Evolutionary conservation across 2,329 filamentous ascomycete genomes (phyloP).

Genomic region (Trichoderma atroviride): DNA sequence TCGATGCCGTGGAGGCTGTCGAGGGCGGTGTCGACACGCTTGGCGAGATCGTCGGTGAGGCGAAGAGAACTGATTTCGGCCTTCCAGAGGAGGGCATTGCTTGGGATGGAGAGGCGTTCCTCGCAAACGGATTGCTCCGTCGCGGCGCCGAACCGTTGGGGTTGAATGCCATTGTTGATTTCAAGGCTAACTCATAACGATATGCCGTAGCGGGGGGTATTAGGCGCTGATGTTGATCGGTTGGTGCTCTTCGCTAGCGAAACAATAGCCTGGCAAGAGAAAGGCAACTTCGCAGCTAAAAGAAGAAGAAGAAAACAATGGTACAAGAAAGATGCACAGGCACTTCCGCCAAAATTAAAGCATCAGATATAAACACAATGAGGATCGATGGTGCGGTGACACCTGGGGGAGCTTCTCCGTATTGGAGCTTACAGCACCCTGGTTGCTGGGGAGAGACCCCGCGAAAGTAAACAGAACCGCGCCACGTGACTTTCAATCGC

Average conservation of each 20-base stretch:
- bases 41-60: constrained; percentile 39
- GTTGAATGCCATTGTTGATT: constrained; percentile 41
- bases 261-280: background rate
- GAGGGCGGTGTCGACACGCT: constrained; percentile 42
- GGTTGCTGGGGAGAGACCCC: constrained; percentile 36
- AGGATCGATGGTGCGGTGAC: constrained; percentile 26
- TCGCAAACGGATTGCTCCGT: constrained; percentile 78
- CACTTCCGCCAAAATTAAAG: constrained; percentile 32
- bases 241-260: background rate
- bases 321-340: constrained; percentile 32
- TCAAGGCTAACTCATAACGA: constrained; percentile 32
- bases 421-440: constrained; percentile 30
- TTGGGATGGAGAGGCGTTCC: constrained; percentile 69
- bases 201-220: constrained; percentile 25
- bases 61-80: constrained; percentile 76
- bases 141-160: constrained; percentile 58
- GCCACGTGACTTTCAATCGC: constrained; percentile 23
- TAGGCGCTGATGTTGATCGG: constrained; percentile 2
- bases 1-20: constrained; percentile 53
- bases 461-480: constrained; percentile 27
- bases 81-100: constrained; percentile 56
- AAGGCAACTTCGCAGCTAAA: background rate
- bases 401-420: constrained; percentile 28
- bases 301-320: constrained; percentile 28
- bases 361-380: constrained; percentile 35